phyloP scores from a whole-genome alignment of 176 grass and related monocot genomes.

The Chrysopogon serrulatus region DNA sequence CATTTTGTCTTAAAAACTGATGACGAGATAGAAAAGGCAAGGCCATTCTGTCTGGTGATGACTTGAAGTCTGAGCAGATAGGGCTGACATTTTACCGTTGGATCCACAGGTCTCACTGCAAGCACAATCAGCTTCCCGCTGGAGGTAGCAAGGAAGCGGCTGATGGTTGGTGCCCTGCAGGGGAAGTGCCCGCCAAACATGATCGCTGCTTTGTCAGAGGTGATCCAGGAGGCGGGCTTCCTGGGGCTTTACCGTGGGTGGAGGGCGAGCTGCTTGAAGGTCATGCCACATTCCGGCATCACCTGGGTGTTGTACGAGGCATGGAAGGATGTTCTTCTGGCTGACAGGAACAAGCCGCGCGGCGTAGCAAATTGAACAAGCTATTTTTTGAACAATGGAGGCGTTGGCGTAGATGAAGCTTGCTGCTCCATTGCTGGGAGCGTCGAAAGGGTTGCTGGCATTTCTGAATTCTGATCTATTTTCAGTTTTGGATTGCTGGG shows the following conservation, averaged over 20 bases:
- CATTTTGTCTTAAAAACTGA: background rate
- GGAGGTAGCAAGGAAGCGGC: constrained; percentile 81
- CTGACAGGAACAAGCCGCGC: background rate
- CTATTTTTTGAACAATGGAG: background rate
- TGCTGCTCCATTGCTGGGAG: background rate
- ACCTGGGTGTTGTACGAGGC: constrained; percentile 97
- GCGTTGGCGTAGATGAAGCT: background rate
- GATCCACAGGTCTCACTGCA: constrained; percentile 57
- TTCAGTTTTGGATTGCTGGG: background rate
- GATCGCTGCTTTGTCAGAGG: constrained; percentile 63
- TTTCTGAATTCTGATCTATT: too few species aligned
- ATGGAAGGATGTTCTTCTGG: constrained; percentile 80
- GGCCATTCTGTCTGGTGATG: background rate
- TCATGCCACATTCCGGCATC: constrained; percentile 88
- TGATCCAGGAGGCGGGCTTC: constrained; percentile 54
- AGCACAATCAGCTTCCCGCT: constrained; percentile 89
- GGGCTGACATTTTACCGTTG: background rate
- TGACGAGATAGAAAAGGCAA: background rate
- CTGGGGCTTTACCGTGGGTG: constrained; percentile 75
- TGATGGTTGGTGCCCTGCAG: constrained; percentile 74
- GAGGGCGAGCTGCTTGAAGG: constrained; percentile 87
- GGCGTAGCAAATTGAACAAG: background rate
- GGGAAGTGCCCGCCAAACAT: constrained; percentile 74
- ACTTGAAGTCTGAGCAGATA: constrained; percentile 4
- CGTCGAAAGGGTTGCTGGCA: background rate